phyloP scores from a whole-genome alignment of 2,329 filamentous ascomycete species.

The Pseudopithomyces chartarum region DNA sequence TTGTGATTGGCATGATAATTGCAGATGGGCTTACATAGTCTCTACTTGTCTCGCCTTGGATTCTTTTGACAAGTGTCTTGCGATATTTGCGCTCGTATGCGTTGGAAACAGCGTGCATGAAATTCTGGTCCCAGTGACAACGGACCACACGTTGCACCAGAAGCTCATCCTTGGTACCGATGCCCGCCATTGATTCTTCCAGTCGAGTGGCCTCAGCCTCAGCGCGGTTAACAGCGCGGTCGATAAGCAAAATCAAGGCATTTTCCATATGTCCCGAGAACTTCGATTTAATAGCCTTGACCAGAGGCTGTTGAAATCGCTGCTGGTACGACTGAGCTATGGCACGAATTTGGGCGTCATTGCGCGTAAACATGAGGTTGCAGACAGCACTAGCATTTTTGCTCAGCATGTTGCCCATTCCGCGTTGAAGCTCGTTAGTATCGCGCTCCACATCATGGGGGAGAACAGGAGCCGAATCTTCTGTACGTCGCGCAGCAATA shows the following conservation, averaged over 20 bases:
- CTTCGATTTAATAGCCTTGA: conserved; percentile 76
- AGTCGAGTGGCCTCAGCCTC: conserved; percentile 81
- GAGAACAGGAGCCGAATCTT: conserved; percentile 76
- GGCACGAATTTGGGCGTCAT: conserved; percentile 81
- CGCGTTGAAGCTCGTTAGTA: conserved; percentile 75
- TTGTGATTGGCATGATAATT: background rate
- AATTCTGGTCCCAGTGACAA: conserved; percentile 79
- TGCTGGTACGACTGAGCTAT: conserved; percentile 76
- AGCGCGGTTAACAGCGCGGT: conserved; percentile 76
- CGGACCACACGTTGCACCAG: conserved; percentile 79
- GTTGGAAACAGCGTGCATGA: conserved; percentile 76
- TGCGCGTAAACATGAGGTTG: conserved; percentile 75
- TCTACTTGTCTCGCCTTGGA: conserved; percentile 82
- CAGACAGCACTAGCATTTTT: conserved; percentile 80
- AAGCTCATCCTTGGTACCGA: conserved; percentile 84
- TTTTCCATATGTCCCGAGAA: conserved; percentile 94
- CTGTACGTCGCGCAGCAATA: conserved; percentile 72
- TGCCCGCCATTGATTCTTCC: conserved; percentile 85
- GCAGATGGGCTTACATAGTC: conserved; percentile 66
- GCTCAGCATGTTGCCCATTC: conserved; percentile 66
- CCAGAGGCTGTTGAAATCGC: conserved; percentile 72
- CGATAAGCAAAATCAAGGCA: conserved; percentile 80
- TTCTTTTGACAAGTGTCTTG: conserved; percentile 68
- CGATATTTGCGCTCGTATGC: conserved; percentile 76
- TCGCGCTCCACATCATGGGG: conserved; percentile 77